phyloP scores from a whole-genome alignment of 805 yeast genomes.

The Suhomyces sp. region DNA sequence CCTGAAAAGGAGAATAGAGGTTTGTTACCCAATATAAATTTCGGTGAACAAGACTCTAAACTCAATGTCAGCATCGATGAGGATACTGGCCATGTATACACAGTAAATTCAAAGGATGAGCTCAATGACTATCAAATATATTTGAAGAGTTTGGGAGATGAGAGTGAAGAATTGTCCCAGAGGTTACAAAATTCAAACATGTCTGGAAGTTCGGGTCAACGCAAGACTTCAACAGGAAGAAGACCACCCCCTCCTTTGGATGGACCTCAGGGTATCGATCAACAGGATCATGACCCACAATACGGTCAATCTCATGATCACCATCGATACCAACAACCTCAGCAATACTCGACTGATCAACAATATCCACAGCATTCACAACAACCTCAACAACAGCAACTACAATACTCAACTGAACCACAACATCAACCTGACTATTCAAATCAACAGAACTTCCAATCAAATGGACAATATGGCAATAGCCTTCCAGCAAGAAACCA shows the following conservation, averaged over 20 bases:
- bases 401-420: too few relatives aligned
- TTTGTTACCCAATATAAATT: conserved; percentile 23
- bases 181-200: neutral
- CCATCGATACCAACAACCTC: too few relatives aligned
- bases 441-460: too few relatives aligned
- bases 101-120: conserved; percentile 1
- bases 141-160: conserved; percentile 16
- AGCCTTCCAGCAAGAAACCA: too few relatives aligned
- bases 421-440: too few relatives aligned
- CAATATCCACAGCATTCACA: too few relatives aligned
- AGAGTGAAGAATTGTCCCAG: neutral
- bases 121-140: conserved; percentile 23
- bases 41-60: conserved; percentile 22
- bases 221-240: neutral
- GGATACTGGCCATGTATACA: conserved; percentile 7
- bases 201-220: conserved; percentile 1
- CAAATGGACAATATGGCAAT: too few relatives aligned
- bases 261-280: conserved; percentile 2
- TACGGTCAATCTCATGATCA: too few relatives aligned
- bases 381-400: too few relatives aligned
- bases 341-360: too few relatives aligned
- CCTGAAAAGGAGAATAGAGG: conserved; percentile 19
- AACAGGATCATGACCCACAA: conserved; percentile 1
- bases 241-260: conserved; percentile 4
- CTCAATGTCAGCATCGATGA: conserved; percentile 10